Evolutionary conservation across 495 filamentous ascomycete genomes (phyloP).

Genomic region (Schizothecium vesticola): DNA sequence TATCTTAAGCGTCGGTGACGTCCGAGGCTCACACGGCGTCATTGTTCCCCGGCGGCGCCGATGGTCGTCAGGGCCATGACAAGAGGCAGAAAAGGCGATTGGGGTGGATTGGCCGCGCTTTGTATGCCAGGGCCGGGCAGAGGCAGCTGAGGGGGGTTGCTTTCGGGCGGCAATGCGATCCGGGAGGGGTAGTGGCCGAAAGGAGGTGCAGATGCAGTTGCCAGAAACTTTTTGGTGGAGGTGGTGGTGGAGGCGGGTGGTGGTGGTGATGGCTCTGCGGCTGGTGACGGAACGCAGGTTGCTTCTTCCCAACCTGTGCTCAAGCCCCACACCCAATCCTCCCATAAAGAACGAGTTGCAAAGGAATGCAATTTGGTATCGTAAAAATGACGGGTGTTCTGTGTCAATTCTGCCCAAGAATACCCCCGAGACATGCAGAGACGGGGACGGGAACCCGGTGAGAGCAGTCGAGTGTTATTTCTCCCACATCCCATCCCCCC

Average conservation of each 20-base stretch:
- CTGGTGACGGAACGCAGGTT: not conserved
- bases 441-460: slow-evolving; percentile 4
- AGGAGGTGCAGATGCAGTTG: not conserved
- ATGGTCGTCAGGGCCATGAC: slow-evolving; percentile 26
- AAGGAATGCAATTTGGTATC: not conserved
- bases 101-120: slow-evolving; percentile 10
- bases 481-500: slow-evolving; percentile 6
- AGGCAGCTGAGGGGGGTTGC: not conserved
- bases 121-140: slow-evolving; percentile 5
- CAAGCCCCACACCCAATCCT: not conserved
- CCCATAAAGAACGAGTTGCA: not conserved
- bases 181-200: slow-evolving; percentile 4
- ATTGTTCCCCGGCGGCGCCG: slow-evolving; percentile 38
- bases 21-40: slow-evolving; percentile 39
- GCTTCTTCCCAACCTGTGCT: not conserved
- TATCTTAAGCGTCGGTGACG: slow-evolving; percentile 26
- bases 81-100: slow-evolving; percentile 17
- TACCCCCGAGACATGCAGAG: slow-evolving; percentile 10
- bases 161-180: slow-evolving; percentile 3
- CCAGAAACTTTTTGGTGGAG: slow-evolving; percentile 7
- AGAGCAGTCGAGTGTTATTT: slow-evolving; percentile 9
- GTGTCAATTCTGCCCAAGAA: not conserved
- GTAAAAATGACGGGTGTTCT: not conserved
- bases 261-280: not conserved
- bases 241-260: not conserved